A percentile compares a stretch with the other conserved stretches of the same genome.
Conservation (phyloP, 75 land plant genomes). For the Gnetum montanum region DNA sequence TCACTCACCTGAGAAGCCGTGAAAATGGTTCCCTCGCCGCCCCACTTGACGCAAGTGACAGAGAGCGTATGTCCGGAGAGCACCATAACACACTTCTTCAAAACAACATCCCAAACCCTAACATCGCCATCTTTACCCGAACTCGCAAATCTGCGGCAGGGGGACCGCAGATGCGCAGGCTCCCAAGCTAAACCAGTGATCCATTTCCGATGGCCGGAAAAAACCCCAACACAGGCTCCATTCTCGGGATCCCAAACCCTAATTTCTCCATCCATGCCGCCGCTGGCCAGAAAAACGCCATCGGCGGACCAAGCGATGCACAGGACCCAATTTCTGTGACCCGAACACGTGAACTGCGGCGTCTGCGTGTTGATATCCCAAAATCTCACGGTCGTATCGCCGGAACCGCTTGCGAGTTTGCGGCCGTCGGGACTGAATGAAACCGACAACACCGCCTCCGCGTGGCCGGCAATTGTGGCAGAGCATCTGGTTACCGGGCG, state of each 20-base stretch:
- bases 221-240: conserved; percentile 19
- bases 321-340: conserved; percentile 99
- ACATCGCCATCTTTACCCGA: conserved; percentile 99
- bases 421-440: conserved; percentile 93
- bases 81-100: conserved; percentile 55
- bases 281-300: conserved; percentile 88
- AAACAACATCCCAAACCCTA: conserved; percentile 77
- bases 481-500: conserved; percentile 85
- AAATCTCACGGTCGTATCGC: conserved; percentile 88
- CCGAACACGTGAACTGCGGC: conserved; percentile 77
- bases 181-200: conserved; percentile 98
- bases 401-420: conserved; percentile 95
- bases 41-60: conserved; percentile 97
- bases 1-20: no score
- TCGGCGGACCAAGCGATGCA: conserved; percentile 97
- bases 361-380: conserved; percentile 98
- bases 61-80: conserved; percentile 93
- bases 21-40: conserved; percentile 93
- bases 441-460: conserved; percentile 93
- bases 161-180: conserved; percentile 79
- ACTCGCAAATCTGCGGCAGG: conserved; percentile 95
- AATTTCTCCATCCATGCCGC: conserved; percentile 88
- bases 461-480: conserved; percentile 80
- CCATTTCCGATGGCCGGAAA: conserved; percentile 94
- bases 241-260: conserved; percentile 78